These are phyloP conservation scores for Diutina siamensis DNA, from an alignment of 1,139 yeast species.

Conservation along the genomic window DNA sequence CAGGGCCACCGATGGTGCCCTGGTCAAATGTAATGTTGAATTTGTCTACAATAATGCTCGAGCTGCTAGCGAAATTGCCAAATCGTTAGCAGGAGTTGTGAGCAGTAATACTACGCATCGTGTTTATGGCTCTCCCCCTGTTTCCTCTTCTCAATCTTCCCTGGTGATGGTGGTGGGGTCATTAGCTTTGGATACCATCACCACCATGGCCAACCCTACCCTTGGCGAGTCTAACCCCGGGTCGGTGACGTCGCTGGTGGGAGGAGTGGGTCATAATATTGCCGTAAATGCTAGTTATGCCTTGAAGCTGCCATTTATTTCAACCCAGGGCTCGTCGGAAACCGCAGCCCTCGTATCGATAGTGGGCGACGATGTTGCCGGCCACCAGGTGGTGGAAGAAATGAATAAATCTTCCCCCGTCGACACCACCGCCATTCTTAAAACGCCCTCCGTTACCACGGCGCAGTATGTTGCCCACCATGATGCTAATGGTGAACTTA, in stretches of 20 bases:
- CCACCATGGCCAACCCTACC: constrained; percentile 14
- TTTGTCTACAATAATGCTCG: constrained; percentile 72
- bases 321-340: constrained; percentile 5
- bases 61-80: constrained; percentile 59
- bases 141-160: neutral
- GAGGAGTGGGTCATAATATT: constrained; percentile 81
- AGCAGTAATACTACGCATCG: neutral
- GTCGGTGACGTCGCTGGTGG: constrained; percentile 40
- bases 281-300: constrained; percentile 19
- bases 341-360: constrained; percentile 39
- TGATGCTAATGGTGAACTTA: constrained; percentile 45
- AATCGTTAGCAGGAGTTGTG: constrained; percentile 19
- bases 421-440: constrained; percentile 31
- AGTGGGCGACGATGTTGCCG: constrained; percentile 49
- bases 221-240: constrained; percentile 69
- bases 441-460: constrained; percentile 23
- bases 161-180: constrained; percentile 52
- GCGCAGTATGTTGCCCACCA: constrained; percentile 71
- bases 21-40: constrained; percentile 60
- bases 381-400: constrained; percentile 25
- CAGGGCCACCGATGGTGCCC: constrained; percentile 51
- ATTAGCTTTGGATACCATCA: constrained; percentile 61
- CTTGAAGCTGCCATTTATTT: constrained; percentile 2
- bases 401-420: constrained; percentile 16
- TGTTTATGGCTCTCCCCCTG: neutral